These are phyloP conservation scores for Colletotrichum kahawae DNA, from an alignment of 2,329 filamentous ascomycete genomes.

Conservation along the genomic window DNA sequence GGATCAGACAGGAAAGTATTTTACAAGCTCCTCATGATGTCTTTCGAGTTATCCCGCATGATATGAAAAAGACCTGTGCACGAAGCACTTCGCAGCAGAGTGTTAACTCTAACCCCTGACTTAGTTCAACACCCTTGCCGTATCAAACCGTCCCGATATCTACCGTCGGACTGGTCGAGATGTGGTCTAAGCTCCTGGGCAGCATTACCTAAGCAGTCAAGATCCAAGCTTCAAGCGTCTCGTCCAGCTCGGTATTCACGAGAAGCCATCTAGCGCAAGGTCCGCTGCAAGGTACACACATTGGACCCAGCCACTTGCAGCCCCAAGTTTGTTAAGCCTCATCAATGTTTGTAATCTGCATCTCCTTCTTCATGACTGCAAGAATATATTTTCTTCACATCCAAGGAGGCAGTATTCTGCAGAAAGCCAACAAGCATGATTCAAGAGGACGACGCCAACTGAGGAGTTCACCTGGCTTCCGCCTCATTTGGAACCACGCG, in stretches of 20 bases:
- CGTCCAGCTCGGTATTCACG: not conserved
- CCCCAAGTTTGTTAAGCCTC: not conserved
- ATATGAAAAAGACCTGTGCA: not conserved
- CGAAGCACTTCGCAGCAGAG: not conserved
- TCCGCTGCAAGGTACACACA: not conserved
- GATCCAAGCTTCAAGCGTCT: not conserved
- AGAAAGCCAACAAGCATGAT: not conserved
- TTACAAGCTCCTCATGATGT: not conserved
- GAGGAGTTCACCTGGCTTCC: not conserved
- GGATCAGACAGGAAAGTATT: not conserved
- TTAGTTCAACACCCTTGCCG: not conserved
- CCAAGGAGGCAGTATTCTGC: not conserved
- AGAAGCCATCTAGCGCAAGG: not conserved
- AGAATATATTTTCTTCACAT: not conserved
- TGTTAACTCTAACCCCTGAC: not conserved
- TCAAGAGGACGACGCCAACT: not conserved
- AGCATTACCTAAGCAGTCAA: not conserved
- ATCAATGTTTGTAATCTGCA: not conserved
- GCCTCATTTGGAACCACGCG: not conserved
- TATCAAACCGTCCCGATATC: not conserved
- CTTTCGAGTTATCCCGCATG: not conserved
- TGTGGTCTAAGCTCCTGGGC: not conserved
- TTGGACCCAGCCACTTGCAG: not conserved
- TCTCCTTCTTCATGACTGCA: not conserved
- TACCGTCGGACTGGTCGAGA: not conserved